These are phyloP conservation scores for Phytophthora lateralis DNA, from an alignment of 352 stramenopile species.

Conservation along the genomic window DNA sequence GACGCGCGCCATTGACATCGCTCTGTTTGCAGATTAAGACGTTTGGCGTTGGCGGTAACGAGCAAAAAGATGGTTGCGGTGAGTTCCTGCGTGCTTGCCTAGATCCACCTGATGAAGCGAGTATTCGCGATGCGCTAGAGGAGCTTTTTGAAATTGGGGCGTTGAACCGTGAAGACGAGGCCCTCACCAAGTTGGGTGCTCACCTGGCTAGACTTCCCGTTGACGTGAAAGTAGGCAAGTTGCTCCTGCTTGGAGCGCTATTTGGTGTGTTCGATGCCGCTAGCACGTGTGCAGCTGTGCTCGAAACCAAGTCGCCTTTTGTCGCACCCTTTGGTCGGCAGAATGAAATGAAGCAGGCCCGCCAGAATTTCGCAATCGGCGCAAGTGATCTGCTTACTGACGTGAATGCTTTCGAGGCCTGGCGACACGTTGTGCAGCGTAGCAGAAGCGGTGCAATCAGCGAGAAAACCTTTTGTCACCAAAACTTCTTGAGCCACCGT, in stretches of 20 bases:
- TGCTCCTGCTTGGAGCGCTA: conserved; percentile 95
- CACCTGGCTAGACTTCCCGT: conserved; percentile 95
- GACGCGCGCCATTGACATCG: conserved; percentile 94
- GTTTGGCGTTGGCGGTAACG: conserved; percentile 66
- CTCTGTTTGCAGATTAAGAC: conserved; percentile 96
- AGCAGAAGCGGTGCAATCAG: conserved; percentile 19
- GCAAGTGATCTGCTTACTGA: conserved; percentile 81
- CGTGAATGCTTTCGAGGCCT: conserved; percentile 76
- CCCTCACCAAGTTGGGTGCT: conserved; percentile 93
- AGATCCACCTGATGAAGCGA: conserved; percentile 89
- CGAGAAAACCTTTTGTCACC: conserved; percentile 71
- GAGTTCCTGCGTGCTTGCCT: conserved; percentile 93
- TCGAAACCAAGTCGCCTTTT: conserved; percentile 87
- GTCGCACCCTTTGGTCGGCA: conserved; percentile 75
- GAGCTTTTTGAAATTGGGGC: conserved; percentile 92
- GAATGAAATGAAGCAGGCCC: conserved; percentile 66
- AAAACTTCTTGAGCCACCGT: conserved; percentile 68
- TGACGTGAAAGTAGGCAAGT: conserved; percentile 96
- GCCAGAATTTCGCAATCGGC: conserved; percentile 60
- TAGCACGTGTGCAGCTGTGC: conserved; percentile 69
- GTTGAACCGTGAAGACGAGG: conserved; percentile 59
- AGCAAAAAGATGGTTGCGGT: conserved; percentile 36
- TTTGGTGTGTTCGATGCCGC: conserved; percentile 89
- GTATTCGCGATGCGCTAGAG: conserved; percentile 90
- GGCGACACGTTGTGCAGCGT: conserved; percentile 41